Percentiles rank a stretch among this genome's conserved stretches.
phyloP scores from a whole-genome alignment of 768 basidiomycete species.

The Daedaleopsis sinensis region DNA sequence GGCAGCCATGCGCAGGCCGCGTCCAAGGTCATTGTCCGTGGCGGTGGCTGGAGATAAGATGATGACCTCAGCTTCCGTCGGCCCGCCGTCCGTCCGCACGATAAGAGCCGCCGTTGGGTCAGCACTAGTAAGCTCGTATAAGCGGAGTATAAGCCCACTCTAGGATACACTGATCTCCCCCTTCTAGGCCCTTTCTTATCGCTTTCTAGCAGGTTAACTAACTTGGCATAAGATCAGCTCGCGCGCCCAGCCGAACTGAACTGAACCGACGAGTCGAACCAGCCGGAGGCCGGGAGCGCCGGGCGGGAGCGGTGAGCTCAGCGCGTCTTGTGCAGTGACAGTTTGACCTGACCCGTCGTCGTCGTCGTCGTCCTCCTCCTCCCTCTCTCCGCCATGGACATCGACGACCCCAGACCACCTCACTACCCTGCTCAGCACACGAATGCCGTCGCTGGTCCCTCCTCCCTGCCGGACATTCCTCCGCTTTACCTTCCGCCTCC shows the following conservation, averaged over 20 bases:
- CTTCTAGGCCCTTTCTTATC: not conserved
- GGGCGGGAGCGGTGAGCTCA: constrained; percentile 17
- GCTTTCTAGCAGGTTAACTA: not conserved
- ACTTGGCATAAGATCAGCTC: not conserved
- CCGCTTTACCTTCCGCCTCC: constrained; percentile 32
- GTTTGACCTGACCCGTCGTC: constrained; percentile 6
- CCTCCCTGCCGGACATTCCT: constrained; percentile 42
- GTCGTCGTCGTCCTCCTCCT: constrained; percentile 14
- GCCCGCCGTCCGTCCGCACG: not conserved
- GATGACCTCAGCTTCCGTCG: constrained; percentile 18
- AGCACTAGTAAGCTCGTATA: not conserved
- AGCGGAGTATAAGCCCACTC: too few species aligned
- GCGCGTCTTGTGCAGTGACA: constrained; percentile 2
- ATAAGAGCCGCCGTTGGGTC: not conserved
- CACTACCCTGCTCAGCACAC: constrained; percentile 27
- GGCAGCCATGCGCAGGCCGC: constrained; percentile 1
- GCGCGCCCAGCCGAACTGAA: not conserved
- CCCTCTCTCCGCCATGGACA: constrained; percentile 29
- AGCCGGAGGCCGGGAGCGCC: constrained; percentile 18
- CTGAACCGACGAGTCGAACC: constrained; percentile 2
- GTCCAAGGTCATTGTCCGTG: constrained; percentile 6
- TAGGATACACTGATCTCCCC: too few species aligned
- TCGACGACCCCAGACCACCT: constrained; percentile 28
- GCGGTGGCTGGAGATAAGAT: constrained; percentile 8
- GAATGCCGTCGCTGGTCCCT: constrained; percentile 68